Conservation (phyloP, 768 basidiomycete genomes). For the Paxillus ammoniavirescens region DNA sequence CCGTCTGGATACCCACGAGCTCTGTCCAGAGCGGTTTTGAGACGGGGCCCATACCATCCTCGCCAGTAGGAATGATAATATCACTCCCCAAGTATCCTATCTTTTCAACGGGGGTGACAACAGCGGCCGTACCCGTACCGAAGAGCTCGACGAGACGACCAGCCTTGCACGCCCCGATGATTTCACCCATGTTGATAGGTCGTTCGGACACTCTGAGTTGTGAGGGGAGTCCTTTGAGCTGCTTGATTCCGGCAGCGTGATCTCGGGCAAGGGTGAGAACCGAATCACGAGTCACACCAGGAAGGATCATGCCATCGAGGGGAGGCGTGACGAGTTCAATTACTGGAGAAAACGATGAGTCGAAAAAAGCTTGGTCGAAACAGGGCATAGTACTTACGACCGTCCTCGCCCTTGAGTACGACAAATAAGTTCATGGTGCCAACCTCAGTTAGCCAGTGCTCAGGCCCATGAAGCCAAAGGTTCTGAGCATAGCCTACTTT, state of each 20-base stretch:
- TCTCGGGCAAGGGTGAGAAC: conserved; percentile 46
- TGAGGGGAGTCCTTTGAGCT: conserved; percentile 51
- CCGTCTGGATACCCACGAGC: conserved; percentile 68
- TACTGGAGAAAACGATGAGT: conserved; percentile 26
- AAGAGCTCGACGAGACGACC: conserved; percentile 52
- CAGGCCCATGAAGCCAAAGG: conserved; percentile 80
- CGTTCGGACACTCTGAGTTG: conserved; percentile 65
- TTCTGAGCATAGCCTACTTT: conserved; percentile 82
- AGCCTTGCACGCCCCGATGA: conserved; percentile 45
- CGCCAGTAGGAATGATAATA: conserved; percentile 52
- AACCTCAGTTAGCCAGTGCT: conserved; percentile 58
- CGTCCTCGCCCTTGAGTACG: conserved; percentile 69
- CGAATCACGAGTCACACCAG: conserved; percentile 68
- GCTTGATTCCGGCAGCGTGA: conserved; percentile 48
- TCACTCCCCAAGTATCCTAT: conserved; percentile 62
- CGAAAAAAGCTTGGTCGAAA: background rate
- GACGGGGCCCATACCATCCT: conserved; percentile 74
- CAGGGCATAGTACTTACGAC: conserved; percentile 40
- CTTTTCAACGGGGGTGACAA: conserved; percentile 46
- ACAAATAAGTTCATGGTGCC: conserved; percentile 94
- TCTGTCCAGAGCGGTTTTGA: conserved; percentile 48
- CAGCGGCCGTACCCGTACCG: conserved; percentile 54
- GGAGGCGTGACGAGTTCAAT: conserved; percentile 64
- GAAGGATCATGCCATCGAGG: conserved; percentile 63
- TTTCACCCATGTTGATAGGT: conserved; percentile 72